phyloP scores from a whole-genome alignment of 1,139 yeast species.

The Protomyces inouyei region DNA sequence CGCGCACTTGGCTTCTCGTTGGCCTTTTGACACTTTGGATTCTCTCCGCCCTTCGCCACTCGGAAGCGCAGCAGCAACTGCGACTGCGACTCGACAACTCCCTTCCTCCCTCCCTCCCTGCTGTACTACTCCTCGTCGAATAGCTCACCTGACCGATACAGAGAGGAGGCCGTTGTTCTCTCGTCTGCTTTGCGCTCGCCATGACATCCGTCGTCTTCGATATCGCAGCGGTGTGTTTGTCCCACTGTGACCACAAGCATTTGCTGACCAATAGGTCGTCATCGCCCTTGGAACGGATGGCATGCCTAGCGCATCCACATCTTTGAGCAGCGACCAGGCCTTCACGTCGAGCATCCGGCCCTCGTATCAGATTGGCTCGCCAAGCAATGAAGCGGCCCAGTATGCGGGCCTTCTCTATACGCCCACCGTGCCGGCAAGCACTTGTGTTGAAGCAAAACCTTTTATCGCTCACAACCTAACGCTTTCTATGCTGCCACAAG shows the following conservation, averaged over 20 bases:
- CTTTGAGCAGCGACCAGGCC: slow-evolving; percentile 8
- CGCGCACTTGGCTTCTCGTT: too few species aligned
- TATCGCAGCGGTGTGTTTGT: background rate
- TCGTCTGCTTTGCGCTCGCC: background rate
- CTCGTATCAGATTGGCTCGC: slow-evolving; percentile 1
- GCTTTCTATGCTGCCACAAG: background rate
- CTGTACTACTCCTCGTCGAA: too few species aligned
- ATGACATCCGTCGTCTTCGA: background rate
- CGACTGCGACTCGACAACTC: too few species aligned
- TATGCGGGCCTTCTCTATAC: slow-evolving; percentile 22
- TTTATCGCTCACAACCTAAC: background rate
- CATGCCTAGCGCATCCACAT: background rate
- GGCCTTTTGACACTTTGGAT: too few species aligned
- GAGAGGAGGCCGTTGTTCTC: too few species aligned
- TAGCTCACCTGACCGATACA: too few species aligned
- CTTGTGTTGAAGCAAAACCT: background rate
- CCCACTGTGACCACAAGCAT: background rate
- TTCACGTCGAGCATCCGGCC: background rate
- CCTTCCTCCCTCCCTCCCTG: too few species aligned
- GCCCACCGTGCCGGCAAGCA: background rate
- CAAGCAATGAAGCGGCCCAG: background rate
- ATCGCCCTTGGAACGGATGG: background rate
- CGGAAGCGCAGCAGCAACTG: too few species aligned
- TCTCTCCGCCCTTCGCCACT: too few species aligned
- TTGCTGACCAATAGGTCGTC: background rate